Evolutionary conservation across 2,329 filamentous ascomycete genomes (phyloP), one percentile per base, ranked within the genome.

Genomic region (Penicillium sp.): DNA sequence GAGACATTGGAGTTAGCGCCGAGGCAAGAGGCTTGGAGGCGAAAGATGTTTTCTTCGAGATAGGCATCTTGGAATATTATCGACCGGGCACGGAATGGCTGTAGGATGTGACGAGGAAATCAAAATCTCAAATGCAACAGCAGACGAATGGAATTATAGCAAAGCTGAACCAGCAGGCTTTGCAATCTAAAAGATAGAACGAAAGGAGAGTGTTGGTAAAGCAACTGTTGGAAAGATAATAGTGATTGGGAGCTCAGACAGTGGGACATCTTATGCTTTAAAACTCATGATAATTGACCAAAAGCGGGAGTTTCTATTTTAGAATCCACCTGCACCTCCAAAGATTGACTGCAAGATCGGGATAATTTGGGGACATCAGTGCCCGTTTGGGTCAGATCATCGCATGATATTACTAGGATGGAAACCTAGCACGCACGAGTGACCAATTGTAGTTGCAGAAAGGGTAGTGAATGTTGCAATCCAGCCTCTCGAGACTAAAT

Each of bases 131-230:
- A 34, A 14, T 34, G 8, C 31, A 34, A 34, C 31, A 11, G 31
- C 31, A 34, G 31, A 10, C n/a, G 14, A 36, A 36, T 36, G 34
- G 7, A 14, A n/a, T n/a, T 21, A 68, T 65, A 57, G 68, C 66
- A 72, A 75, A 75, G 68, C 71, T 72, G 70, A 65, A 63, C 73
- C 73, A 69, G 73, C 73, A 75, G 73, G 66, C 64, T 71, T 67
- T 66, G 64, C 67, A 64, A 59, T 71, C 66, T 72, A 68, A 64
- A 61, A 61, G 63, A 58, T 63, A 56, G 59, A 29, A 21, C 5
- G 56, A 64, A 63, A 57, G 60, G 62, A 67, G 66, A 63, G 61
- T 53, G 59, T 53, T 55, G 50, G 54, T 57, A 53, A 62, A 56
- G 13, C 31, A 18, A 46, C 39, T 41, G 42, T 39, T 55, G 36